Percentiles rank a stretch among this genome's conserved stretches.
These are phyloP conservation scores for Silene coronaria DNA, from an alignment of 179 eudicot species.

Conservation along the genomic window DNA sequence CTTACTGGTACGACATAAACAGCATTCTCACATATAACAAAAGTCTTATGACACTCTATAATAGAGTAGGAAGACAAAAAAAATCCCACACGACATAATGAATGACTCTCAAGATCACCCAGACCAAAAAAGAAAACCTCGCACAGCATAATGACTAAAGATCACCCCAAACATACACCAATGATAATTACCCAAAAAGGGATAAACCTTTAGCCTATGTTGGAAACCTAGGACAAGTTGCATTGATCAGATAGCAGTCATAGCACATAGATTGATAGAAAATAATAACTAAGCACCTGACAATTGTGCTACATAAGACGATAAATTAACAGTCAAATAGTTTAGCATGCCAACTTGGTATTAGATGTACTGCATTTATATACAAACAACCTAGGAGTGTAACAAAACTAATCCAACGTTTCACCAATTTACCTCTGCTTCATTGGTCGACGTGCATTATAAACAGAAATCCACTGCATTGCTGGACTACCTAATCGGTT, in stretches of 20 bases:
- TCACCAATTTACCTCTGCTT: constrained; percentile 59
- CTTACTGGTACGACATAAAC: too few relatives aligned
- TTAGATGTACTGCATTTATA: not conserved
- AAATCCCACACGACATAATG: not conserved
- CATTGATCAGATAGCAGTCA: too few relatives aligned
- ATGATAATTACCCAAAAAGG: not conserved
- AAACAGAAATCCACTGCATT: constrained; percentile 86
- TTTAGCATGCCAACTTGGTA: too few relatives aligned
- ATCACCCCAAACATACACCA: not conserved
- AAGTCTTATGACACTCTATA: not conserved
- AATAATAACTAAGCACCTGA: too few relatives aligned
- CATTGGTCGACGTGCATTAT: constrained; percentile 92
- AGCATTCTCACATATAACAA: too few relatives aligned
- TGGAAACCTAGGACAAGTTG: not conserved
- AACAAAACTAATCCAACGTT: not conserved
- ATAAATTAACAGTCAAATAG: too few relatives aligned
- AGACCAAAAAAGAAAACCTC: too few relatives aligned
- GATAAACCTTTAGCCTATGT: not conserved
- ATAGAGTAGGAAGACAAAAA: not conserved
- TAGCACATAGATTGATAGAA: too few relatives aligned
- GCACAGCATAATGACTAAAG: too few relatives aligned
- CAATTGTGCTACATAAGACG: too few relatives aligned
- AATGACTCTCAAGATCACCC: not conserved
- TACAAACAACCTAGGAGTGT: not conserved
- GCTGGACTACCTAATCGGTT: constrained; percentile 81